Evolutionary conservation across 2,329 filamentous ascomycete species (phyloP), one percentile per base, ranked within the genome.

Genomic region (Fusarium sp.): DNA sequence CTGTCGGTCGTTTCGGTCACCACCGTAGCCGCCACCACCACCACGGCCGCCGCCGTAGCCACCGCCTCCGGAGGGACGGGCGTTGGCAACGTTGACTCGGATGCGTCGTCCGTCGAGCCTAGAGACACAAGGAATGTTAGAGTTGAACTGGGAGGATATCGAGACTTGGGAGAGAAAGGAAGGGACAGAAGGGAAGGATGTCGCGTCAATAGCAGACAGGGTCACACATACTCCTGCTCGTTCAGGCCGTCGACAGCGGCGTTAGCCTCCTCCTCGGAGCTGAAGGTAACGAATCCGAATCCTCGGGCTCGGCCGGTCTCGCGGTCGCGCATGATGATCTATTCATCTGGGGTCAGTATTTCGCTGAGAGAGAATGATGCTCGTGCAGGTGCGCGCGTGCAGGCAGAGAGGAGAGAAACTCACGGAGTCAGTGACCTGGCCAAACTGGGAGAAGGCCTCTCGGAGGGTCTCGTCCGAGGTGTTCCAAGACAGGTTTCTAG

Each of bases 281-380:
- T 10, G 10, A 47, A 59, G 10, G 49, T 58, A 6, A 65, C 53
- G 8, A 59, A 63, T 8, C 62, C 62, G 14, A 55, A 63, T 12
- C 62, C 59, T n/a, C 59, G 39, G n/a, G 58, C 54, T 20, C 58
- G 53, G 6, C 46, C 50, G 19, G 58, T 63, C 4, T 65, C 58
- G n/a, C 53, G 44, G 20, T 65, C 62, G 2, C 21, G 36, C 58
- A 63, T 59, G 8, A 65, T 45, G 4, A 59, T 47, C 57, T 61
- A 3, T 15, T 10, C 26, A 7, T 6, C 15, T 14, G 2, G 15
- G 3, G 3, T 61, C 11, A 57, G 34, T 21, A 26, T 8, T 24
- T n/a, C 5, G 11, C 3, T 12, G 5, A 7, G 6, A 9, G 7
- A n/a, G 17, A 36, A 36, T 10, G 9, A n/a, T 36, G 34, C 17